A percentile compares a stretch with the other conserved stretches of the same genome.
Conservation (phyloP, 2,329 filamentous ascomycete genomes). For the Emmonsiellopsis sp. region DNA sequence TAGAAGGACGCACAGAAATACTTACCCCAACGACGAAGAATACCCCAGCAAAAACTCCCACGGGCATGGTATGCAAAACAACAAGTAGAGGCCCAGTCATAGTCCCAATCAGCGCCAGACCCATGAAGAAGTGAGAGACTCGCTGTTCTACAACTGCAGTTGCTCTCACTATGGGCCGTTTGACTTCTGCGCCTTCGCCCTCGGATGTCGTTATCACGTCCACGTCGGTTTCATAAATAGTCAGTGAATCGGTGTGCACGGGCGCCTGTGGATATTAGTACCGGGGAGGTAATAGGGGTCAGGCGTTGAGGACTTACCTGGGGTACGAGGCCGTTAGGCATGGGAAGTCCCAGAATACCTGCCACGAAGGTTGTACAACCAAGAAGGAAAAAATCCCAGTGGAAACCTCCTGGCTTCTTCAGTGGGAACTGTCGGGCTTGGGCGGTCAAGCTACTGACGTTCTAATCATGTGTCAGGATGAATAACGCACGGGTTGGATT, state of each 20-base stretch:
- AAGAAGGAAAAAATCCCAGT: slow-evolving; percentile 53
- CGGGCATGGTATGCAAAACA: slow-evolving; percentile 47
- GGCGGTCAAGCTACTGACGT: slow-evolving; percentile 47
- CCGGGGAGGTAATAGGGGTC: background rate
- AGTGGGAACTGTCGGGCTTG: slow-evolving; percentile 49
- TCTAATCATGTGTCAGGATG: slow-evolving; percentile 18
- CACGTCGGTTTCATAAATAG: slow-evolving; percentile 30
- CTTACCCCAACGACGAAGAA: slow-evolving; percentile 51
- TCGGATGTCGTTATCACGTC: slow-evolving; percentile 36
- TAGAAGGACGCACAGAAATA: background rate
- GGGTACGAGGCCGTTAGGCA: slow-evolving; percentile 52
- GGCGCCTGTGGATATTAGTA: slow-evolving; percentile 36
- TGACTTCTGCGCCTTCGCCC: slow-evolving; percentile 33
- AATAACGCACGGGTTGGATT: background rate
- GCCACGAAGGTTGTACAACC: slow-evolving; percentile 48
- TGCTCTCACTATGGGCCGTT: slow-evolving; percentile 36
- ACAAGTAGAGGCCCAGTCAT: slow-evolving; percentile 49
- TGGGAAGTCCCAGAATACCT: slow-evolving; percentile 48
- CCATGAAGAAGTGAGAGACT: slow-evolving; percentile 48
- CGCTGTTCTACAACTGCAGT: slow-evolving; percentile 48
- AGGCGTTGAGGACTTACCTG: slow-evolving; percentile 19
- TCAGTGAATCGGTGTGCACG: slow-evolving; percentile 49
- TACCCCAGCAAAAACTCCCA: slow-evolving; percentile 46
- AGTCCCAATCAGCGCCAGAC: slow-evolving; percentile 45
- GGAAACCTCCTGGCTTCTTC: slow-evolving; percentile 51